Evolutionary conservation across 331 rosid genomes (phyloP).

Genomic region (Acacia pycnantha): DNA sequence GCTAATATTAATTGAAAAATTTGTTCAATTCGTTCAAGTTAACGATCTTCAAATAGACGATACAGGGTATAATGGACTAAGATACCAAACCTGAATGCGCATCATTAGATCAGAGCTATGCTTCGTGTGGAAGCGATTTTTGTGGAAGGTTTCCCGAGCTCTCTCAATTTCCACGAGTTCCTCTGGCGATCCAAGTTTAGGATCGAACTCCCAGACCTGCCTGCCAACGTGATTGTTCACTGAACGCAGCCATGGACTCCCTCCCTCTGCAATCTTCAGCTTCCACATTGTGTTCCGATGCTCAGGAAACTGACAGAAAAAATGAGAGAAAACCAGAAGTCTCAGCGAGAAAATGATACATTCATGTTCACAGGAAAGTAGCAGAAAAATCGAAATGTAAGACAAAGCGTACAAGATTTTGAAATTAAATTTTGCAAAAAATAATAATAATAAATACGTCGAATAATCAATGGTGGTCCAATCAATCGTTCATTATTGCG

Average conservation of each 20-base stretch:
- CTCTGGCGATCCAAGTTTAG: slow-evolving; percentile 47
- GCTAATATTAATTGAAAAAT: background rate
- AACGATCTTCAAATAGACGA: background rate
- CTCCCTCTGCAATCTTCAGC: slow-evolving; percentile 77
- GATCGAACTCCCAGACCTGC: slow-evolving; percentile 85
- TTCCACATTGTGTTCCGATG: slow-evolving; percentile 62
- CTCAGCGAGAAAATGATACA: background rate
- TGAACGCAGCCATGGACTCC: slow-evolving; percentile 67
- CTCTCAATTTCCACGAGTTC: slow-evolving; percentile 47
- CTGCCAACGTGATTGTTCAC: slow-evolving; percentile 65
- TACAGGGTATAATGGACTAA: background rate
- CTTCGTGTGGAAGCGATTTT: slow-evolving; percentile 52
- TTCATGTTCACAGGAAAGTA: background rate
- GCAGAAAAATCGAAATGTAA: background rate
- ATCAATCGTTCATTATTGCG: background rate
- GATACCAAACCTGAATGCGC: slow-evolving; percentile 68
- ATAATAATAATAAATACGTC: background rate
- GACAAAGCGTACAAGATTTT: background rate
- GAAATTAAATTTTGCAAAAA: too few relatives aligned
- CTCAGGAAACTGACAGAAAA: background rate
- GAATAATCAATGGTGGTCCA: background rate
- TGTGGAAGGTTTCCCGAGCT: slow-evolving; percentile 45
- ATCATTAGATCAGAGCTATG: slow-evolving; percentile 78
- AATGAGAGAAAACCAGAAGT: background rate
- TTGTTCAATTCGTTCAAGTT: background rate